A percentile compares a stretch with the other conserved stretches of the same genome.
phyloP scores from a whole-genome alignment of 441 rosid species.

The Adansonia rubrostipa region DNA sequence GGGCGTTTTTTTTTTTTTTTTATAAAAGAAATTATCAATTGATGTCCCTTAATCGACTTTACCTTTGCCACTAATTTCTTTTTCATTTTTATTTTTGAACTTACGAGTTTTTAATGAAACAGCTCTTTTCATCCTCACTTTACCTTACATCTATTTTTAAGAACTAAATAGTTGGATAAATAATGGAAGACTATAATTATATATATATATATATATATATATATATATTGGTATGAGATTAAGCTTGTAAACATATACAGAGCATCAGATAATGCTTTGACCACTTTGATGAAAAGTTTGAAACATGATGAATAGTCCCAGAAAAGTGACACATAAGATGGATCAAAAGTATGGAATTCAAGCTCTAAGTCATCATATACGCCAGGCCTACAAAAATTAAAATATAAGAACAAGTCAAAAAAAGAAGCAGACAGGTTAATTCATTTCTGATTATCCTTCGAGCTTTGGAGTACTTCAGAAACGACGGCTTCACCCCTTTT shows the following conservation, averaged over 20 bases:
- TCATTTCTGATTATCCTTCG: neutral
- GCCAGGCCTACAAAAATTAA: constrained; percentile 18
- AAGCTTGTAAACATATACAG: neutral
- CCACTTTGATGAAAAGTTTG: constrained; percentile 2
- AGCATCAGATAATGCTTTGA: neutral
- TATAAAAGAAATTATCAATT: neutral
- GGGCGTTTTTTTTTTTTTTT: neutral
- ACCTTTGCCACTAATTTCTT: neutral
- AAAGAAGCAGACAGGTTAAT: neutral
- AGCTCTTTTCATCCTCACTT: too few species aligned
- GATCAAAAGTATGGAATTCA: neutral
- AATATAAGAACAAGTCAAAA: constrained; percentile 18
- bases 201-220: too few species aligned
- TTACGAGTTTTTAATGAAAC: neutral
- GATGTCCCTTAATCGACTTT: neutral
- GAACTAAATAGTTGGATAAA: neutral
- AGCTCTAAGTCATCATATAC: constrained; percentile 1
- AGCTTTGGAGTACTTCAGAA: neutral
- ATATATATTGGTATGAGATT: too few species aligned
- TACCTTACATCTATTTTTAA: too few species aligned
- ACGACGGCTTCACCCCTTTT: neutral
- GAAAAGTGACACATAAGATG: neutral
- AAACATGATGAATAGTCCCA: neutral
- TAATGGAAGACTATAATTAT: neutral
- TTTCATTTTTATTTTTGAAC: neutral